Percentiles rank a stretch among this genome's conserved stretches.
Conservation (phyloP, 305 asterid species). For the Petunia hybrid region DNA sequence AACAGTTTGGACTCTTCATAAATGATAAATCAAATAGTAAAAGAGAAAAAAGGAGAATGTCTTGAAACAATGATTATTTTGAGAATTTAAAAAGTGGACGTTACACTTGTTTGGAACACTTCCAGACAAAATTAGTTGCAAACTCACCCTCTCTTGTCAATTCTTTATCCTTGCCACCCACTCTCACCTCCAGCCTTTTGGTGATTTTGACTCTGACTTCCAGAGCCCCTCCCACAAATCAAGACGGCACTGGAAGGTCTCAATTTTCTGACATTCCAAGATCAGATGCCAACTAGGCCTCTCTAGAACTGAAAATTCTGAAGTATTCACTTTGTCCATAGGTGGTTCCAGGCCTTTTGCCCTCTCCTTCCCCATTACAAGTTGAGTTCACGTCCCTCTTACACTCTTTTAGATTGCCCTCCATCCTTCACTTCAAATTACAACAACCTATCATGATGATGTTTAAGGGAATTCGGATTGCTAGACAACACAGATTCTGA, state of each 20-base stretch:
- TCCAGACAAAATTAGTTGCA: slow-evolving; percentile 5
- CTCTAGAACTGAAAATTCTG: neutral
- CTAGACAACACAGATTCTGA: too few relatives aligned
- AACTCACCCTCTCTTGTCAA: neutral
- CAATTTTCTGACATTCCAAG: neutral
- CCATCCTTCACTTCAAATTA: neutral
- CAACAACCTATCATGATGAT: neutral
- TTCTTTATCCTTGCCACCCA: slow-evolving; percentile 14
- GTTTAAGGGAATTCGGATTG: too few relatives aligned
- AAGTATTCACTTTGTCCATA: slow-evolving; percentile 9
- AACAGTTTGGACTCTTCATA: too few relatives aligned
- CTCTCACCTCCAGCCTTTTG: slow-evolving; percentile 9
- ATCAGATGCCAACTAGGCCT: slow-evolving; percentile 9
- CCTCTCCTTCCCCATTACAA: slow-evolving; percentile 11
- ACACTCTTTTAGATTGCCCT: slow-evolving; percentile 6
- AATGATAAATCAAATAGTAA: too few relatives aligned
- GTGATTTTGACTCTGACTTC: slow-evolving; percentile 16
- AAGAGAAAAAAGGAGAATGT: too few relatives aligned
- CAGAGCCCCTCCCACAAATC: slow-evolving; percentile 9
- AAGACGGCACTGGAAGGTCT: slow-evolving; percentile 21
- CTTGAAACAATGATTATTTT: too few relatives aligned
- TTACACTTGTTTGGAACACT: slow-evolving; percentile 15
- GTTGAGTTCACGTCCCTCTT: slow-evolving; percentile 7
- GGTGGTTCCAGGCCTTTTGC: slow-evolving; percentile 8
- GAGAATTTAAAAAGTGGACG: neutral